phyloP scores from a whole-genome alignment of 495 filamentous ascomycete species.

The Lepidopterella palustris region DNA sequence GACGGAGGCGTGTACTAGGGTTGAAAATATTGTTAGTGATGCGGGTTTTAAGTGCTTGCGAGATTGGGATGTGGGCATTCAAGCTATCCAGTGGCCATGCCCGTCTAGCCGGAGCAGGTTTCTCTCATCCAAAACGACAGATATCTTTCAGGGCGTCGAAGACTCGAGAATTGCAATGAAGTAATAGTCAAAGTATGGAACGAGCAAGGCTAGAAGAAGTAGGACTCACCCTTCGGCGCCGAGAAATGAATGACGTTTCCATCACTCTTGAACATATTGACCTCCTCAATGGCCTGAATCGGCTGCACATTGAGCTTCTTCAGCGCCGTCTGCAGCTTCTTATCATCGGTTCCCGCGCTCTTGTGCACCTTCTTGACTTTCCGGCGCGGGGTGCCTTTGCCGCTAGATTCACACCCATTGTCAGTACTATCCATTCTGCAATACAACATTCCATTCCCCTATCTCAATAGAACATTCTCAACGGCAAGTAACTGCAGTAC shows the following conservation, averaged over 20 bases:
- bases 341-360: slow-evolving; percentile 87
- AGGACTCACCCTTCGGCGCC: slow-evolving; percentile 78
- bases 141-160: too few relatives aligned
- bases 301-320: slow-evolving; percentile 48
- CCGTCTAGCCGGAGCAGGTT: neutral
- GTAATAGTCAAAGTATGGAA: neutral
- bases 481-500: too few relatives aligned
- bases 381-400: slow-evolving; percentile 95
- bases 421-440: too few relatives aligned
- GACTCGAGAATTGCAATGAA: too few relatives aligned
- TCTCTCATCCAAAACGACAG: too few relatives aligned
- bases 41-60: neutral
- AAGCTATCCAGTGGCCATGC: too few relatives aligned
- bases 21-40: neutral
- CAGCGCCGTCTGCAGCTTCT: slow-evolving; percentile 86
- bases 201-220: neutral
- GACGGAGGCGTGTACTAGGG: slow-evolving; percentile 85
- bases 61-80: neutral
- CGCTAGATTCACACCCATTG: slow-evolving; percentile 50
- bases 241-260: slow-evolving; percentile 99
- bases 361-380: slow-evolving; percentile 98
- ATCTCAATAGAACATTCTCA: neutral
- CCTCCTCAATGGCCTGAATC: slow-evolving; percentile 98
- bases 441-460: neutral
- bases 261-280: slow-evolving; percentile 99